Base-by-base conservation (phyloP, 2,329 filamentous ascomycete genomes). In the Aureobasidium sp. region DNA sequence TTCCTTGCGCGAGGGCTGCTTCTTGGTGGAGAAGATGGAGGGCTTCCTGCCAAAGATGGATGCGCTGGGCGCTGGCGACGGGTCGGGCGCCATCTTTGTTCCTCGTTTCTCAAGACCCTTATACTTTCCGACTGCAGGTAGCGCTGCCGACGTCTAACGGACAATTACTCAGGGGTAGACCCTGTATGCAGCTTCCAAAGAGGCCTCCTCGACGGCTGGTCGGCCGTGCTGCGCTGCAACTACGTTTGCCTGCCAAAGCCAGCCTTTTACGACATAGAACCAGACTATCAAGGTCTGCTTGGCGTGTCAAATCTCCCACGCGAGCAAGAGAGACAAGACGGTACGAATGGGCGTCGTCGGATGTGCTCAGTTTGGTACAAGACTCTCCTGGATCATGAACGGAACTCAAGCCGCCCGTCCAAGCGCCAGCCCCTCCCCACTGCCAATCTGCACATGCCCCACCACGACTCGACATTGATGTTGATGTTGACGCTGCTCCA, bases 51-150 rank as follows among this genome's bases (percentile, higher is more conserved):
- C 45, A 15, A 59, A 59, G 57, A 59, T 59, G 45, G 45, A 59
- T 2, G 39, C 57, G 32, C 54, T 55, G n/a, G 63, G 60, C 16
- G 63, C 42, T 15, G 63, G 60, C 41, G 63, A 58, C 32, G 63
- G 54, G 39, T 64, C 62, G 21, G 59, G 59, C 8, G 47, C 47
- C 62, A 64, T 64, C n/a, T 21, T 11, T 39, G 39, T 42, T 45
- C 37, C 27, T 37, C 37, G 48, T 21, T 52, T 36, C 49, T 16
- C 13, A 16, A 5, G 25, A 39, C 34, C 11, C 25, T 39, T 50
- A 34, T 37, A 52, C 49, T 37, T 52, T 39, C 29, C 15, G 32
- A 52, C 32, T 27, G 10, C 16, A 21, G 21, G 21, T 37, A 37
- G 48, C 32, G n/a, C 34, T 16, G 49, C 34, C 29, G 34, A 52